Conservation (phyloP, 208 protist genomes). For the Trypanosoma scelopori region DNA sequence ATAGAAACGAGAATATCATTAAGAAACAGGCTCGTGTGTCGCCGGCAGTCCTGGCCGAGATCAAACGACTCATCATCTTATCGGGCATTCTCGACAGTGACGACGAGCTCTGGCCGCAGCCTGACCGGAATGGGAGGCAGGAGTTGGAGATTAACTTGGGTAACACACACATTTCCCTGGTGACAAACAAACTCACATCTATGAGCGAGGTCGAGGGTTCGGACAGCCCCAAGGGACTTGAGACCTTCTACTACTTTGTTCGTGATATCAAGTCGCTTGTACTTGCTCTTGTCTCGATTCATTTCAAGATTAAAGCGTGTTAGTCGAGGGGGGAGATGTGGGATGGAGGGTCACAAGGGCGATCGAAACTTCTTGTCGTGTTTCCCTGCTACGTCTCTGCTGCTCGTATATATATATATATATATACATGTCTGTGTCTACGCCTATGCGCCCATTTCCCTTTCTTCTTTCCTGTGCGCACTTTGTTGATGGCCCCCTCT, state of each 20-base stretch:
- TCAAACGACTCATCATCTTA: conserved; percentile 70
- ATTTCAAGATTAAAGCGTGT: conserved; percentile 87
- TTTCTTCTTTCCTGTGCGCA: not conserved
- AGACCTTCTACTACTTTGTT: conserved; percentile 81
- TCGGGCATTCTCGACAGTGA: conserved; percentile 69
- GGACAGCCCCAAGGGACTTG: conserved; percentile 47
- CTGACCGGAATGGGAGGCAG: conserved; percentile 85
- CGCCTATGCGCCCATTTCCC: not conserved
- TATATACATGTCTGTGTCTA: not conserved
- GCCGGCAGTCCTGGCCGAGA: conserved; percentile 66
- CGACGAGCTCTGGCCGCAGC: conserved; percentile 81
- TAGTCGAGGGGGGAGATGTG: conserved; percentile 11
- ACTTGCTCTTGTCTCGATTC: conserved; percentile 78
- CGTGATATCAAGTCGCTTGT: conserved; percentile 79
- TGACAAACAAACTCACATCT: conserved; percentile 88
- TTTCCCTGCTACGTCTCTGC: not conserved
- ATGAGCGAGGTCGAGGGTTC: conserved; percentile 64
- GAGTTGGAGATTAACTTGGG: conserved; percentile 88
- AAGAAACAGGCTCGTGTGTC: conserved; percentile 82
- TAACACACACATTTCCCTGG: conserved; percentile 83
- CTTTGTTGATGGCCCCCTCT: not conserved
- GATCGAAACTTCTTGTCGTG: not conserved
- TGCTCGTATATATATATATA: too few relatives aligned
- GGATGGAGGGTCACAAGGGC: too few relatives aligned
- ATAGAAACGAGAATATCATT: conserved; percentile 90